Base-by-base conservation (phyloP, 1,139 yeast genomes). In the Arxiozyma heterogenica region DNA sequence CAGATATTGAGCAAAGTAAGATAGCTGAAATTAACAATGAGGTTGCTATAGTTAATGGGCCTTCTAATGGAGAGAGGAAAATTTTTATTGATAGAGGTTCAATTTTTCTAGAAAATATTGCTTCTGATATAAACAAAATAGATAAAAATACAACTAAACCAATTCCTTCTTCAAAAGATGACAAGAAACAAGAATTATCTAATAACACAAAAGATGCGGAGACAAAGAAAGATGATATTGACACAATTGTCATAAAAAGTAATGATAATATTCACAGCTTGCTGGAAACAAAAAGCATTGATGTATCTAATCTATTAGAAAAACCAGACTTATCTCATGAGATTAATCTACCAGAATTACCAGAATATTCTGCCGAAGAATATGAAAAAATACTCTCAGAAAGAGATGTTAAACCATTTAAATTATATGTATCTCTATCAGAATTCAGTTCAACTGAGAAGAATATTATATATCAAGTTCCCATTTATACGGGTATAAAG, bases 361-460 rank as follows among this genome's bases (percentile, higher is more conserved):
- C 79, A 0, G 58, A 57, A 5, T 54, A 60, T 9, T 55, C 73
- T 0, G 51, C 55, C 8, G 71, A 70, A 18, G 72, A 71, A 1
- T 67, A 62, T 20, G 51, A 53, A 39, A 42, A 23, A 1, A 34
- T 39, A 4, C 4, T 48, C 1, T 11, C 34, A 30, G 22, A 41
- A 22, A 51, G 50, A 39, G 46, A 27, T 54, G 54, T 47, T 18
- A 15, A 49, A n/a, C 81, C 86, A 0, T 83, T 86, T 73, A 86
- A 81, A 59, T 63, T 84, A 12, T 76, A 75, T 57, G 71, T 84
- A 18, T 75, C 78, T 52, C 60, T 79, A 15, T 75, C 78, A 49
- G 81, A 79, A 18, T 68, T 88, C 54, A 78, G 80, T 57, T 72
- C 75, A 47, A 69, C 78, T 8, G 87, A 83, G 57, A 78, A 73